phyloP scores from a whole-genome alignment of 495 filamentous ascomycete species.

The Parathielavia appendiculata region DNA sequence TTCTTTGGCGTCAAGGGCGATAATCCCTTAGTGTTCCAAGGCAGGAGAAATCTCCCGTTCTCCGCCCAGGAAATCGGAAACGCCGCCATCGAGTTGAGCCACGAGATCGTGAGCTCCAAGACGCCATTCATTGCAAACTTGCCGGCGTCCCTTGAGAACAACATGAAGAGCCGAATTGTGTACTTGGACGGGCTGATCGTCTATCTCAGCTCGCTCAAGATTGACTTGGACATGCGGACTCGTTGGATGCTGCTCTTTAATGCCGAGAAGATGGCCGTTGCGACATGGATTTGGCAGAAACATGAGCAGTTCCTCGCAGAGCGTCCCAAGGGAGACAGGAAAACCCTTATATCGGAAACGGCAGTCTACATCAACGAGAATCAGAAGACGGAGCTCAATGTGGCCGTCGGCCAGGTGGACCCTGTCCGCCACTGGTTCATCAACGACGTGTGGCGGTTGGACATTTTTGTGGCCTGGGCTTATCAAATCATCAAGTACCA shows the following conservation, averaged over 20 bases:
- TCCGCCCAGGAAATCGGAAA: conserved; percentile 62
- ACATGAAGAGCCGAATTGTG: conserved; percentile 62
- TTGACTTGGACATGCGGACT: conserved; percentile 53
- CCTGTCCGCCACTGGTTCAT: conserved; percentile 76
- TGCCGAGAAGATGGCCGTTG: conserved; percentile 84
- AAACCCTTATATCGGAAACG: conserved; percentile 59
- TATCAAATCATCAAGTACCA: conserved; percentile 64
- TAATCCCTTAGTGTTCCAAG: conserved; percentile 75
- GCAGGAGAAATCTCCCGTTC: conserved; percentile 58
- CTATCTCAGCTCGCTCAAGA: conserved; percentile 54
- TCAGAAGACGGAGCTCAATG: conserved; percentile 57
- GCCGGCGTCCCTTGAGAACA: conserved; percentile 70
- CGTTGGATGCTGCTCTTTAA: conserved; percentile 83
- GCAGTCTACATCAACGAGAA: conserved; percentile 64
- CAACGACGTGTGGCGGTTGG: conserved; percentile 65
- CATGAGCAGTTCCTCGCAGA: conserved; percentile 57
- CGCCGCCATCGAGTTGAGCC: conserved; percentile 73
- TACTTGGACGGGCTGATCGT: conserved; percentile 67
- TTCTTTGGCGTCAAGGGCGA: conserved; percentile 78
- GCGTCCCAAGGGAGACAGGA: conserved; percentile 41
- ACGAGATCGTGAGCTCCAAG: conserved; percentile 72
- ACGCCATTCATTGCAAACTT: conserved; percentile 65
- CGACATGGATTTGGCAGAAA: conserved; percentile 71
- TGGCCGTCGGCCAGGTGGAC: conserved; percentile 60
- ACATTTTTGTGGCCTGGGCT: conserved; percentile 70